A percentile compares a stretch with the other conserved stretches of the same genome.
phyloP scores from a whole-genome alignment of 176 grass and related monocot species.

The Triticum dicoccoides region DNA sequence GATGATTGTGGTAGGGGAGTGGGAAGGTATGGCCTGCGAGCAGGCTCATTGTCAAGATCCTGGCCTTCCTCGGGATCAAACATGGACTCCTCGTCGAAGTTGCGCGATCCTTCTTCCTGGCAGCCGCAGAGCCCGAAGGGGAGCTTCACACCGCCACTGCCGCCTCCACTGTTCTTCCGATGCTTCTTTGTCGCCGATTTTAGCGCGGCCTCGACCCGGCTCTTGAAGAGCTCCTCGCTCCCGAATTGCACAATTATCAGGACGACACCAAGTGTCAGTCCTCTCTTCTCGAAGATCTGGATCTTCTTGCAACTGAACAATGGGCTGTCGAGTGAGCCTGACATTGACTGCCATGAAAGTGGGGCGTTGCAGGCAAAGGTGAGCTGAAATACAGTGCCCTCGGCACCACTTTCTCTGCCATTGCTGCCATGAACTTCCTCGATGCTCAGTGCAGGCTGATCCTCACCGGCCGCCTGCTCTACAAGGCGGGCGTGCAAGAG shows the following conservation, averaged over 20 bases:
- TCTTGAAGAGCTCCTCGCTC: conserved; percentile 71
- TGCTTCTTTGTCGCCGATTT: conserved; percentile 72
- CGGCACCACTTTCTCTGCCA: conserved; percentile 30
- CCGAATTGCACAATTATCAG: conserved; percentile 72
- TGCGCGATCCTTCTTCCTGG: conserved; percentile 86
- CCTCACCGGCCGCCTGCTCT: conserved; percentile 71
- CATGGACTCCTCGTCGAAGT: conserved; percentile 73
- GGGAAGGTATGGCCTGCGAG: conserved; percentile 49
- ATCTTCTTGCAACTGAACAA: conserved; percentile 92
- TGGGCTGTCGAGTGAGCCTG: conserved; percentile 69
- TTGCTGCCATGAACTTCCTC: conserved; percentile 65
- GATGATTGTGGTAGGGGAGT: conserved; percentile 83
- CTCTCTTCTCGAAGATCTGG: conserved; percentile 99
- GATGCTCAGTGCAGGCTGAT: conserved; percentile 63
- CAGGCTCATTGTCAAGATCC: conserved; percentile 53
- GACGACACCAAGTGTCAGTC: conserved; percentile 85
- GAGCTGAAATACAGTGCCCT: conserved; percentile 64
- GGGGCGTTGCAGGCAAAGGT: conserved; percentile 80
- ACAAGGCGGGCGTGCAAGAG: conserved; percentile 81
- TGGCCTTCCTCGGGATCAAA: conserved; percentile 77
- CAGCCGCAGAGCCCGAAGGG: conserved; percentile 94
- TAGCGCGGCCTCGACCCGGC: conserved; percentile 58
- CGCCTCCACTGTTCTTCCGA: conserved; percentile 50
- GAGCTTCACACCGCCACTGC: conserved; percentile 65
- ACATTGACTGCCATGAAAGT: conserved; percentile 89